Base-by-base conservation (phyloP, 352 stramenopile species). In the Nothophytophthora sp. region DNA sequence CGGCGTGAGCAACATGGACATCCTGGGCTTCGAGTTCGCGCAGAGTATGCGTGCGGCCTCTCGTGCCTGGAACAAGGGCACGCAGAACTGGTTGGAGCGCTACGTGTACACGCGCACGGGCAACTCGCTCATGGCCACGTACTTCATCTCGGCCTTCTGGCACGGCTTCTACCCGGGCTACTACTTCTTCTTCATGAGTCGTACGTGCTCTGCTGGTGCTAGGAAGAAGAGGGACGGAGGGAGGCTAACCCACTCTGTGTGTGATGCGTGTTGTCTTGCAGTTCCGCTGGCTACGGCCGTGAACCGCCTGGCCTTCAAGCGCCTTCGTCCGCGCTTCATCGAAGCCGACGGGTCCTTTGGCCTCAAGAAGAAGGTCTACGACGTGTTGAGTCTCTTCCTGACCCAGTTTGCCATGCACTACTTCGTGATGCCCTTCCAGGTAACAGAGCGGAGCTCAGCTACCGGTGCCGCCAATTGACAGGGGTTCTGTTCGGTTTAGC, bases 111-210 rank as follows among this genome's bases (percentile, higher is more conserved):
- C 90, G 36, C 86, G 95, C 42, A 98, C 91, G 8, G 74, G 76
- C 59, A 96, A 96, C 63, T 97, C 76, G 52, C 73, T 98, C 3
- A 63, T 89, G 32, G 87, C 85, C 25, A 97, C 92, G 15, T 98
- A 98, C 70, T 87, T 90, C 24, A 80, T 96, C 57, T 97, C 86
- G 41, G 94, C 94, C 10, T 95, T 99, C 60, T 99, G 96, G 96
- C 96, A 99, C 70, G 96, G 96, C 19, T 98, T 99, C 61, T 99
- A 99, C 73, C 93, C 93, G 6, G 93, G 92, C 19, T 99, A 98
- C 70, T 98, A 98, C 72, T 63, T 98, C 9, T 98, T 98, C 64
- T 99, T 99, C 71, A 63, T 98, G 46, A 88, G 67, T 25, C 33
- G 69, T 80, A 62, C 55, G 71, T 76, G 98, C 70, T 98, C n/a